Evolutionary conservation across 2,329 filamentous ascomycete species (phyloP), one percentile per base, ranked within the genome.

Genomic region (Phoma sp.): DNA sequence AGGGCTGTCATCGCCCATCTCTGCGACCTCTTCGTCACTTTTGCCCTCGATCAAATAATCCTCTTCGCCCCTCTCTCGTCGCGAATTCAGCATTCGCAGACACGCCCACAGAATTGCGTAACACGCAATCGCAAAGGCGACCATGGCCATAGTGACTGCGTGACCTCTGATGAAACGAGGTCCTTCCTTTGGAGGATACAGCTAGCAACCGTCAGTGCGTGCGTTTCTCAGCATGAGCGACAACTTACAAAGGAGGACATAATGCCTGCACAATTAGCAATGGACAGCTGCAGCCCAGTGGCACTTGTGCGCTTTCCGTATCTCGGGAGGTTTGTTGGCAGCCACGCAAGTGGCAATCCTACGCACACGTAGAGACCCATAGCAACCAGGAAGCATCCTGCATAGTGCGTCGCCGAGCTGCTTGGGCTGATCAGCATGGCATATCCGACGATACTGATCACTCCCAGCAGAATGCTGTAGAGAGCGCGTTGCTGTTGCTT

Each of bases 301-400:
- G 87, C 88, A 0, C 87, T 89, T 0, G 89, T 89, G 29, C 89
- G 80, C 72, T 92, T 93, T 8, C 89, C 89, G 61, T 91, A 93
- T 7, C 89, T 80, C 1, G 90, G 89, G 13, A 83, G 82, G 55
- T 91, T 92, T 14, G 83, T 86, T 0, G 88, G 83, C 35, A 88
- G 58, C 83, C 83, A 85, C 3, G 82, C 82, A 7, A 85, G 72
- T 4, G 82, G 82, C 18, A 86, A 65, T 1, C 82, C 82, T 10
- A 84, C 81, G 7, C 76, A 75, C 11, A 85, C 80, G 61, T 93
- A 93, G 2, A 93, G 70, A 0, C 89, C 90, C 55, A 86, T 81
- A 0, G 89, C 89, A 0, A 92, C 84, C n/a, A 93, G 76, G 70
- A 92, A 89, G 57, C 89, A 91, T 2, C 85, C 89, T 60, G 90